phyloP scores from a whole-genome alignment of 2,329 filamentous ascomycete species.

The Gyromitra esculenta region DNA sequence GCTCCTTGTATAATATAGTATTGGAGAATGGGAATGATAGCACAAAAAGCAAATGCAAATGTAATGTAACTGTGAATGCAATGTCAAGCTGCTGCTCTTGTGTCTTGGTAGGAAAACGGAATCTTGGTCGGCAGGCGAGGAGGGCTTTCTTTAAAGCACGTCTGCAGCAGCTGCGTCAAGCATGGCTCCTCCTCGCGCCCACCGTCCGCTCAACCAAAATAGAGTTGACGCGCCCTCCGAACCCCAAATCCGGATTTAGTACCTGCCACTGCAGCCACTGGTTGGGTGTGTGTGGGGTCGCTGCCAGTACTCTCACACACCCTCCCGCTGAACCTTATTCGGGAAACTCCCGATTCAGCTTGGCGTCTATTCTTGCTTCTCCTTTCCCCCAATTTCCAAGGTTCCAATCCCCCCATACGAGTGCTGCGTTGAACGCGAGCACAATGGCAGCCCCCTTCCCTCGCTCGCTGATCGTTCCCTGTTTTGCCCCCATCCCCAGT shows the following conservation, averaged over 20 bases:
- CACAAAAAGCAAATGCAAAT: constrained; percentile 22
- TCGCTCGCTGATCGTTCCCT: constrained; percentile 21
- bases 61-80: not conserved
- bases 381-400: constrained; percentile 21
- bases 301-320: not conserved
- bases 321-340: constrained; percentile 41
- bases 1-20: constrained; percentile 17
- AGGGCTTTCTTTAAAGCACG: constrained; percentile 31
- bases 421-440: not conserved
- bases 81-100: not conserved
- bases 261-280: constrained; percentile 15
- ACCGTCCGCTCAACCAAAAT: constrained; percentile 29
- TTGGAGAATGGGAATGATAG: not conserved
- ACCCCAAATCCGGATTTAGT: constrained; percentile 44
- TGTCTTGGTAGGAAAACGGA: constrained; percentile 4
- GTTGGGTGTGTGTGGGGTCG: constrained; percentile 17
- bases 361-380: constrained; percentile 47
- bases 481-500: constrained; percentile 11
- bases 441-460: constrained; percentile 1
- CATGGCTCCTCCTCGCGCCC: constrained; percentile 16
- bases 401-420: not conserved
- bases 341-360: constrained; percentile 45
- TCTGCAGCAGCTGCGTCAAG: constrained; percentile 19
- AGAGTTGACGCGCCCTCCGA: constrained; percentile 46
- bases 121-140: constrained; percentile 37